Conservation (phyloP, 2,329 filamentous ascomycete species). For the Xylariaceae sp. region DNA sequence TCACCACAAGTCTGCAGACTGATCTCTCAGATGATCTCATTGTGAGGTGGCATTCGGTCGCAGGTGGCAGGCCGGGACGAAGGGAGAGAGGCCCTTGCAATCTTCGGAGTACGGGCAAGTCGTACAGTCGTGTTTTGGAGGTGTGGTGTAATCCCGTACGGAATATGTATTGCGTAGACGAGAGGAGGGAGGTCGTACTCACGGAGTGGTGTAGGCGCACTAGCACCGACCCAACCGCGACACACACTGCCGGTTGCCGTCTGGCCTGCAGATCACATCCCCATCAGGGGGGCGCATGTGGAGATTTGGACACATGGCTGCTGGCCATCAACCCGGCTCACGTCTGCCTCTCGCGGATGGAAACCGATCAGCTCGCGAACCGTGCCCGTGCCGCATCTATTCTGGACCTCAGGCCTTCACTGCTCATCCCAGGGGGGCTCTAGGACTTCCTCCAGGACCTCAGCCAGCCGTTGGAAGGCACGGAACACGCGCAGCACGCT, state of each 20-base stretch:
- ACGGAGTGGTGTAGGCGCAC: neutral
- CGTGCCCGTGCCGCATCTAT: neutral
- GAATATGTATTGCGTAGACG: neutral
- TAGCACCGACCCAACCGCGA: conserved; percentile 11
- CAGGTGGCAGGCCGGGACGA: neutral
- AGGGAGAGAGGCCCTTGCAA: neutral
- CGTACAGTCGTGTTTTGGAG: neutral
- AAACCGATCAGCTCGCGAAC: neutral
- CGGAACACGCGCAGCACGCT: no score
- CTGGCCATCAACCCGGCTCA: conserved; percentile 9
- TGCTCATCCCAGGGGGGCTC: neutral
- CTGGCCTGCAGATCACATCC: conserved; percentile 14
- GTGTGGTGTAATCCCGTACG: neutral
- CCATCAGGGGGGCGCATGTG: conserved; percentile 7
- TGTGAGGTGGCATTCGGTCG: conserved; percentile 1
- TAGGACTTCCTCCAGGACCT: neutral
- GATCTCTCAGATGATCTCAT: no score
- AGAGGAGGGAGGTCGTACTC: conserved; percentile 6
- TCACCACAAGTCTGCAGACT: no score
- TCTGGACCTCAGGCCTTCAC: neutral
- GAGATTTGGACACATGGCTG: conserved; percentile 16
- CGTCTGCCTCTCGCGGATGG: neutral
- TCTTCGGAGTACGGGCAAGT: no score
- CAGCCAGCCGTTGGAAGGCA: neutral
- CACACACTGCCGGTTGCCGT: conserved; percentile 14